phyloP scores from a whole-genome alignment of 2,329 filamentous ascomycete genomes.

The Fusarium duplospermum region DNA sequence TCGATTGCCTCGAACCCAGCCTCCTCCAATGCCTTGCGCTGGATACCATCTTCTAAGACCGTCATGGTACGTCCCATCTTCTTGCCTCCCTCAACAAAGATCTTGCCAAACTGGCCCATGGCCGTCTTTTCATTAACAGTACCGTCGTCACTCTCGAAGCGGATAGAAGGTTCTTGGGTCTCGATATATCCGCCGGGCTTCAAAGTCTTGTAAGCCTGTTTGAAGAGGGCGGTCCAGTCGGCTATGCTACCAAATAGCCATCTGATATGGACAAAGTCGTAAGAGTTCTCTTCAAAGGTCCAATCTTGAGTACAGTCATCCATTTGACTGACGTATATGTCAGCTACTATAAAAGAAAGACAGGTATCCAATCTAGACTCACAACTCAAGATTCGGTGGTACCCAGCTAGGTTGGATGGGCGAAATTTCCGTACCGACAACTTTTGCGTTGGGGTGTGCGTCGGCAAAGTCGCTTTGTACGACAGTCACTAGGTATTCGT shows the following conservation, averaged over 20 bases:
- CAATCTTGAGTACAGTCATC: constrained; percentile 12
- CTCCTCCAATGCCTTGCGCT: constrained; percentile 3
- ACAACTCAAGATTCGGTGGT: constrained; percentile 5
- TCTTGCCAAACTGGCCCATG: constrained; percentile 11
- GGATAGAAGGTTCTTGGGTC: constrained; percentile 1
- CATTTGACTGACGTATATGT: constrained; percentile 1
- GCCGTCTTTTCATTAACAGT: constrained; percentile 7
- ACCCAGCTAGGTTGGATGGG: constrained; percentile 4
- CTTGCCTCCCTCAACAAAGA: constrained; percentile 10
- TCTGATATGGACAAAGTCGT: constrained; percentile 1
- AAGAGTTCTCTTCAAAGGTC: constrained; percentile 2
- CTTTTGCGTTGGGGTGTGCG: background rate
- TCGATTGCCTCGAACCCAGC: constrained; percentile 4
- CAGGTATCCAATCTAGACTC: background rate
- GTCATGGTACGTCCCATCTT: constrained; percentile 9
- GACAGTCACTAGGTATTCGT: background rate
- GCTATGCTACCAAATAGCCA: constrained; percentile 6
- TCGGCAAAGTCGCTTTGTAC: background rate
- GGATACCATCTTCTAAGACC: background rate
- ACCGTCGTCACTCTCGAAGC: constrained; percentile 5
- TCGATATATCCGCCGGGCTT: constrained; percentile 13
- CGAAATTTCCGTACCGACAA: background rate
- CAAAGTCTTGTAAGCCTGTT: constrained; percentile 1
- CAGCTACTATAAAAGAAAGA: background rate
- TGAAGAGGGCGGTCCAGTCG: background rate